A percentile compares a stretch with the other conserved stretches of the same genome.
Evolutionary conservation across 805 yeast genomes (phyloP).

Genomic region (Candida incommunis): DNA sequence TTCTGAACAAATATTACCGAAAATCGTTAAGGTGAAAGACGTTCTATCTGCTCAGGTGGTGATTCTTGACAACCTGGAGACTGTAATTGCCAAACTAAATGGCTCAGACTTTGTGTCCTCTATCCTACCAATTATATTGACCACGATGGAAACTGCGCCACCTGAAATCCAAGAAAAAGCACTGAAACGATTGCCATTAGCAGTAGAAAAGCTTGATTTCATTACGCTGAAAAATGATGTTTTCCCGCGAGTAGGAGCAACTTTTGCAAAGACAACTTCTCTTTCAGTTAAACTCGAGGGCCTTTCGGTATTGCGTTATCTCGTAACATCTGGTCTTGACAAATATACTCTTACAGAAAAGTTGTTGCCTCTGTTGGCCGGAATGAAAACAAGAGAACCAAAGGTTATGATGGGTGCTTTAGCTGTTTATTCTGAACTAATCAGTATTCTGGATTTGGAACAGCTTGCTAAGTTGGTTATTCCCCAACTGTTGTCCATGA

Average conservation of each 20-base stretch:
- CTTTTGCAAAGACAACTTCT: conserved; percentile 76
- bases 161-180: conserved; percentile 38
- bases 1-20: conserved; percentile 49
- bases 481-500: conserved; percentile 38
- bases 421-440: conserved; percentile 24
- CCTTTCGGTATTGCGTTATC: conserved; percentile 39
- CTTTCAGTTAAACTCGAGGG: conserved; percentile 63
- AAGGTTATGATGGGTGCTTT: conserved; percentile 40
- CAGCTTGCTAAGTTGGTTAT: conserved; percentile 37
- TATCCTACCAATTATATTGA: conserved; percentile 30
- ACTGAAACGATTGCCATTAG: conserved; percentile 28
- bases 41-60: conserved; percentile 29
- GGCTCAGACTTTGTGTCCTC: conserved; percentile 36
- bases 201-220: conserved; percentile 42
- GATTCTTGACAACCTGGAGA: conserved; percentile 33
- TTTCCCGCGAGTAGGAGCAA: conserved; percentile 56
- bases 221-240: conserved; percentile 58
- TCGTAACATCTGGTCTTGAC: conserved; percentile 42
- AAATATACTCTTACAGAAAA: conserved; percentile 60
- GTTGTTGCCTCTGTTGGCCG: conserved; percentile 62
- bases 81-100: conserved; percentile 35
- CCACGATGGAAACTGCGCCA: conserved; percentile 18
- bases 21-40: conserved; percentile 24
- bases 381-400: conserved; percentile 65
- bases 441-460: conserved; percentile 31